Evolutionary conservation across 768 basidiomycete genomes (phyloP).

Genomic region (Kwoniella sp.): DNA sequence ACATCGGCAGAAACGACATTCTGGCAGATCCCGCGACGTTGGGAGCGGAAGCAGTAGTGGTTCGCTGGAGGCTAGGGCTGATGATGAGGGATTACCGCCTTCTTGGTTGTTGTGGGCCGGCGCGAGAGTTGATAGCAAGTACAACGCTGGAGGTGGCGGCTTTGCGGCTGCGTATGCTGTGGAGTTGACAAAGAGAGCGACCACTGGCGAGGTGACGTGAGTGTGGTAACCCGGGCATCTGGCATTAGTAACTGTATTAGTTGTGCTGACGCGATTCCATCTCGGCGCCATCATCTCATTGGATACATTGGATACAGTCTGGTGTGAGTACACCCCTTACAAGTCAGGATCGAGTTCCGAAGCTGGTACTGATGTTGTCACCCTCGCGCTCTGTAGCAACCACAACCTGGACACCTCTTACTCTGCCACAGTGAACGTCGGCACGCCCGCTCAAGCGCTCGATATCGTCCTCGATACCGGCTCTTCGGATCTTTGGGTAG

Average conservation of each 20-base stretch:
- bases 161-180: conserved; percentile 34
- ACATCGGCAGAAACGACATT: conserved; percentile 20
- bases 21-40: background rate
- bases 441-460: conserved; percentile 77
- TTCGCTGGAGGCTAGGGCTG: conserved; percentile 9
- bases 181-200: conserved; percentile 15
- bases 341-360: no score
- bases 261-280: conserved; percentile 4
- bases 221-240: no score
- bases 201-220: conserved; percentile 25
- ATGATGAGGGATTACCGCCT: conserved; percentile 24
- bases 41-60: background rate
- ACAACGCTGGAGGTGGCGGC: conserved; percentile 40
- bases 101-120: conserved; percentile 50
- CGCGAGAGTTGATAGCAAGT: conserved; percentile 47
- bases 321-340: conserved; percentile 16
- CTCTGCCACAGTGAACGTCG: conserved; percentile 47
- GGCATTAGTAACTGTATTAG: background rate
- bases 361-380: no score
- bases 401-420: conserved; percentile 55
- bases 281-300: background rate
- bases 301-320: conserved; percentile 2
- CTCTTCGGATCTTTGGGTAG: conserved; percentile 84
- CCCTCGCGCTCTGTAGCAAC: conserved; percentile 15
- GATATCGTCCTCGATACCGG: conserved; percentile 91